A percentile compares a stretch with the other conserved stretches of the same genome.
phyloP scores from a whole-genome alignment of 2,329 filamentous ascomycete genomes.

The Beauveria scarabaeidicola region DNA sequence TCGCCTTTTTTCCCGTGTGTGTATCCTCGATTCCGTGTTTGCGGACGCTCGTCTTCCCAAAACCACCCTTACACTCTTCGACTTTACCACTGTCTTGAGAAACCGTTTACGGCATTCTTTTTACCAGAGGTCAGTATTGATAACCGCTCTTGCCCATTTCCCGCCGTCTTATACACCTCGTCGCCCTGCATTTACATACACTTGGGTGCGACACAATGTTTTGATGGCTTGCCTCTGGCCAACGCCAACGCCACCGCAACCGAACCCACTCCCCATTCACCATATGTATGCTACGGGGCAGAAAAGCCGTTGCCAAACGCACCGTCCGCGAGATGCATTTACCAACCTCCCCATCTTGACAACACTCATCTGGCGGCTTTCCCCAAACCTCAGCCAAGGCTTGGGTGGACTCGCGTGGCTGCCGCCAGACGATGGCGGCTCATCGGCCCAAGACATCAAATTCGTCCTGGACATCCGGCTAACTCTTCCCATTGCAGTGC shows the following conservation, averaged over 20 bases:
- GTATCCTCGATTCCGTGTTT: constrained; percentile 5
- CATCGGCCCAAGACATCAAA: no score
- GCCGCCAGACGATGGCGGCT: neutral
- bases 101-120: constrained; percentile 12
- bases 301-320: neutral
- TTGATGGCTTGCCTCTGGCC: neutral
- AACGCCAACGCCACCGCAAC: neutral
- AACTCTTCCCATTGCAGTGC: neutral
- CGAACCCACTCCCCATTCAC: neutral
- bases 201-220: neutral
- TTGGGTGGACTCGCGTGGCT: neutral
- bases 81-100: neutral
- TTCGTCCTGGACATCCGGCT: neutral
- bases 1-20: constrained; percentile 1
- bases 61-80: constrained; percentile 14
- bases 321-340: no score
- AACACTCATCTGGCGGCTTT: neutral
- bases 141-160: neutral
- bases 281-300: no score
- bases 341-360: no score
- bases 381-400: neutral
- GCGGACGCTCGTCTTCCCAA: constrained; percentile 13
- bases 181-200: neutral
- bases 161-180: neutral
- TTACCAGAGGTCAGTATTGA: constrained; percentile 13